Percentiles rank a stretch among this genome's conserved stretches.
These are phyloP conservation scores for Themeda triandra DNA, from an alignment of 176 grass and related monocot species.

Conservation along the genomic window DNA sequence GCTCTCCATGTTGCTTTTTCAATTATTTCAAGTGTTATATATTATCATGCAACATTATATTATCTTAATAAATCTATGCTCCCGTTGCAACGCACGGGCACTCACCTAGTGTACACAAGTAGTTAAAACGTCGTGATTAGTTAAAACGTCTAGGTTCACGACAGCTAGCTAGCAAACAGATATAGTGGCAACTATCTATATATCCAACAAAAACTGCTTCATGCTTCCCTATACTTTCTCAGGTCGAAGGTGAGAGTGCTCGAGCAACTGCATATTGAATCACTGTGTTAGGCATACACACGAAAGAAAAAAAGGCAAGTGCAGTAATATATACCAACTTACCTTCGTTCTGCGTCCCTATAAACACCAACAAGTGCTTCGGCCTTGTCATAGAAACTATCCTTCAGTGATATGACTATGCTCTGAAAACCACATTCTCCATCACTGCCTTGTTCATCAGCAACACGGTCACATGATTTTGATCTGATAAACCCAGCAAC, in stretches of 20 bases:
- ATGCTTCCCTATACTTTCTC: constrained; percentile 80
- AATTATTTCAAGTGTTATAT: too few species aligned
- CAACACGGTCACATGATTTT: constrained; percentile 68
- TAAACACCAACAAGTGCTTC: constrained; percentile 98
- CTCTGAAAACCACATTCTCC: constrained; percentile 87
- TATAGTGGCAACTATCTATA: background rate
- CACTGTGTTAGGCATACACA: constrained; percentile 13
- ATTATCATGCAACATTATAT: too few species aligned
- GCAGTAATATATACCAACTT: constrained; percentile 10
- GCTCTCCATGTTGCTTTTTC: too few species aligned
- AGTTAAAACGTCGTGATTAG: too few species aligned
- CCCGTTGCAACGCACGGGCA: background rate
- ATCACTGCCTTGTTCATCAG: constrained; percentile 44
- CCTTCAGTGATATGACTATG: constrained; percentile 97
- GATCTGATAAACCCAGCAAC: constrained; percentile 96
- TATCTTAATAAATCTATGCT: too few species aligned
- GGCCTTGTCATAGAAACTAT: constrained; percentile 98
- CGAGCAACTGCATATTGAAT: constrained; percentile 70
- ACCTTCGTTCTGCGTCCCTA: constrained; percentile 86
- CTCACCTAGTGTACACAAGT: too few species aligned
- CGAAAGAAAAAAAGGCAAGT: constrained; percentile 1
- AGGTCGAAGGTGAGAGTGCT: constrained; percentile 95
- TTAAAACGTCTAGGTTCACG: background rate
- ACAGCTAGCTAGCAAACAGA: background rate
- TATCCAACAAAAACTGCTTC: constrained; percentile 21